Evolutionary conservation across 1,284 basidiomycete species (phyloP), one percentile per base, ranked within the genome.

Genomic region (Singerocomus inundabilis): DNA sequence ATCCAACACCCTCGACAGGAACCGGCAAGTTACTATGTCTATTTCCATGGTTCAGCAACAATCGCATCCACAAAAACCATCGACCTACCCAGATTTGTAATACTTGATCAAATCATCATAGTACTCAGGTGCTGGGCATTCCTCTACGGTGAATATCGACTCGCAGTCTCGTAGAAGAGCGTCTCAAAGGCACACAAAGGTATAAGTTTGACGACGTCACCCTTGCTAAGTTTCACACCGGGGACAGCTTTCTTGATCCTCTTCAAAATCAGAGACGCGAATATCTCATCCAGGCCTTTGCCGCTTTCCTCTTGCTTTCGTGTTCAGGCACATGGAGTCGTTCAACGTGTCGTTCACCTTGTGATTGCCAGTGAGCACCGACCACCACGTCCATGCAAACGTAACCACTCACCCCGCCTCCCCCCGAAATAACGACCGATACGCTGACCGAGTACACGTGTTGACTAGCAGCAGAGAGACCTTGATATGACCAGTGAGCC

Each of bases 101-200:
- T 21, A 21, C 21, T 21, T 21, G 72, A n/a, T n/a, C n/a, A n/a
- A n/a, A n/a, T n/a, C n/a, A n/a, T n/a, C n/a, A n/a, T n/a, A n/a
- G n/a, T n/a, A n/a, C n/a, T n/a, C n/a, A n/a, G n/a, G n/a, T n/a
- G n/a, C n/a, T n/a, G n/a, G n/a, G n/a, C n/a, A n/a, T n/a, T n/a
- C n/a, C n/a, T n/a, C n/a, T n/a, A n/a, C n/a, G n/a, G n/a, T n/a
- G n/a, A n/a, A n/a, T n/a, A n/a, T n/a, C n/a, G n/a, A n/a, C n/a
- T n/a, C n/a, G n/a, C n/a, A n/a, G n/a, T n/a, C n/a, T n/a, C n/a
- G n/a, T n/a, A n/a, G 1, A 76, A 79, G 8, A 82, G 76, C 6
- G 81, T 83, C 51, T 91, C 87, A 63, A 91, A 93, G 0, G 88
- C 75, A 62, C 92, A 94, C 40, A 94, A 73, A 4, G 80, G 76